Evolutionary conservation across 805 yeast species (phyloP), one percentile per base, ranked within the genome.

Genomic region (Ogataea chonburiensis): DNA sequence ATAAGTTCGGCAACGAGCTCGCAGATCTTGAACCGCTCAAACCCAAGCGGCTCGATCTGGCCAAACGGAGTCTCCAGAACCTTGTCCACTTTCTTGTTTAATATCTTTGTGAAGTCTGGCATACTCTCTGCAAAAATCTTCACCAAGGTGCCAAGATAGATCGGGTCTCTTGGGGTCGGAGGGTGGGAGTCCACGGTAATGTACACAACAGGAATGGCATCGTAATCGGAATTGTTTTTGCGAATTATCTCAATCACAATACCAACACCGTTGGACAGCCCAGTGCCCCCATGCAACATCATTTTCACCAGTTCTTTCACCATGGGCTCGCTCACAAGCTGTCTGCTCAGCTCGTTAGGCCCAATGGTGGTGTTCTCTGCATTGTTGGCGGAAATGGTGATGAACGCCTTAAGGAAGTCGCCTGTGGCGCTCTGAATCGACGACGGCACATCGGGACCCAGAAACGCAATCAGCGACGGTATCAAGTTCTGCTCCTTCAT

Each of bases 141-240:
- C 22, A 93, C 81, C 68, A 93, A 68, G 24, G 86, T 81, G 3
- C 98, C 98, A 38, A 93, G 65, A 56, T 86, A 93, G 17, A 93
- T 84, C 4, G 97, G 95, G 60, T 93, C 98, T 43, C 97, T 71
- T 24, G 91, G 79, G 11, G 81, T 79, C 6, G 98, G 98, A 5
- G 97, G 97, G 52, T 89, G 93, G 16, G 89, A 79, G 40, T 88
- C 94, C 44, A 85, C 60, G 1, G 95, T 79, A 27, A 86, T 81
- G 60, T 79, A 81, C 50, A 85, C 66, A 15, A 94, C 94, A 40
- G 95, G 94, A 31, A 86, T 83, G 31, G 78, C 71, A 63, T 93
- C 98, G 61, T 93, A 93, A 59, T 93, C 98, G 0, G 96, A 86
- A 56, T 93, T 93, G 58, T 93, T 93, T 58, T 93, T 93, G 53